Evolutionary conservation across 2,329 filamentous ascomycete species (phyloP).

Genomic region (Calonectria ilicicola): DNA sequence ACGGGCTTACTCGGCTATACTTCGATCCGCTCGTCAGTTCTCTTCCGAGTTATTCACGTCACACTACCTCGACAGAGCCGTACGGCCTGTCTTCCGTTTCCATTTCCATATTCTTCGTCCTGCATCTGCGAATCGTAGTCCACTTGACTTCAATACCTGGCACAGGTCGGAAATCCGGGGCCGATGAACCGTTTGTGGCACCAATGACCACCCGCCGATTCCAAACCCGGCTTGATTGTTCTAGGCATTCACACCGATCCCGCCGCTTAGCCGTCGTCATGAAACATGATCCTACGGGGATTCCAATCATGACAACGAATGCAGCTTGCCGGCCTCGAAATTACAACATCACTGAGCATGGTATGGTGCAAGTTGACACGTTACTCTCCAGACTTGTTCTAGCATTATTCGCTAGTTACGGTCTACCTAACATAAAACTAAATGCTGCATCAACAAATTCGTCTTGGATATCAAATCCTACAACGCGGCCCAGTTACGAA

Average conservation of each 20-base stretch:
- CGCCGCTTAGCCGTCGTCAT: not conserved
- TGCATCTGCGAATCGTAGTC: not conserved
- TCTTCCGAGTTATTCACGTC: conserved; percentile 4
- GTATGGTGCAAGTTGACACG: not conserved
- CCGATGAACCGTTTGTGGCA: conserved; percentile 29
- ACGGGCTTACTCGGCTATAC: not conserved
- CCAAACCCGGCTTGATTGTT: not conserved
- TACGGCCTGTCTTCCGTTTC: not conserved
- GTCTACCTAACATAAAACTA: conserved; percentile 15
- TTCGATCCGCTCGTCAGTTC: not conserved
- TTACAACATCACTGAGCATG: not conserved
- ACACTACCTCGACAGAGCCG: not conserved
- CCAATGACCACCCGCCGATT: conserved; percentile 3
- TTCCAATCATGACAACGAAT: not conserved
- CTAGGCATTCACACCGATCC: not conserved
- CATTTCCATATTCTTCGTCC: not conserved
- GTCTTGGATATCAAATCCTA: not conserved
- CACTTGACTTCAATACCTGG: not conserved
- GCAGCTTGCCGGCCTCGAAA: not conserved
- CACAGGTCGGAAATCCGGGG: conserved; percentile 24
- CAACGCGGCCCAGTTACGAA: not conserved
- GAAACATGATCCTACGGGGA: not conserved
- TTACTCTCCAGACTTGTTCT: not conserved
- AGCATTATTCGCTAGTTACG: conserved; percentile 19
- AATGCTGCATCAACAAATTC: conserved; percentile 12